A percentile compares a stretch with the other conserved stretches of the same genome.
Conservation (phyloP, 176 grass and related monocot species). For the Raddia guianensis region DNA sequence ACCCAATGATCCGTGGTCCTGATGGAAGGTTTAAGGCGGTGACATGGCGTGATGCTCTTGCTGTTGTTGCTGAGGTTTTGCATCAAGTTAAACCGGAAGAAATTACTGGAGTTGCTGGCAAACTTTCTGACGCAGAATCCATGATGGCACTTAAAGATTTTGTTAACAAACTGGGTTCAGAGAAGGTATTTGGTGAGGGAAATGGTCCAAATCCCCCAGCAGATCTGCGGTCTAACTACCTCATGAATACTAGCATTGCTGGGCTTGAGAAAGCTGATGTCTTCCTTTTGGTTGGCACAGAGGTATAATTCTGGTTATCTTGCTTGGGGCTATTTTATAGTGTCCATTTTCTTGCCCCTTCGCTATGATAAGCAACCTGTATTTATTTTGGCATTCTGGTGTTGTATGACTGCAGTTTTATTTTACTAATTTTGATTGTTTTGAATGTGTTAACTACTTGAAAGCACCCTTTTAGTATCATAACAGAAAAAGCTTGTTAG, state of each 20-base stretch:
- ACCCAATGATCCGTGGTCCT: slow-evolving; percentile 95
- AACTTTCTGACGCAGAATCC: slow-evolving; percentile 95
- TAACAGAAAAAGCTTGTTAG: background rate
- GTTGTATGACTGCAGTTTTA: background rate
- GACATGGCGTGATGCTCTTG: slow-evolving; percentile 88
- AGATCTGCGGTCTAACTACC: slow-evolving; percentile 84
- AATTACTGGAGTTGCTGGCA: slow-evolving; percentile 93
- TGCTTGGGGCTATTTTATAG: background rate
- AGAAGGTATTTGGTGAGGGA: slow-evolving; percentile 86
- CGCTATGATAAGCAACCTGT: background rate
- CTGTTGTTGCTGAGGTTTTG: slow-evolving; percentile 84
- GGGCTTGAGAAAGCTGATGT: slow-evolving; percentile 96
- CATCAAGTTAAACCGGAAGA: slow-evolving; percentile 84
- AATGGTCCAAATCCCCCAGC: slow-evolving; percentile 82
- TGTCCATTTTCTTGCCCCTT: slow-evolving; percentile 21
- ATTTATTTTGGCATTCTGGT: background rate
- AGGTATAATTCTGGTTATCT: slow-evolving; percentile 55
- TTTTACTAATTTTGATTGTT: background rate
- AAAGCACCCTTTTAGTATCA: background rate
- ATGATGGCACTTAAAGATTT: slow-evolving; percentile 99
- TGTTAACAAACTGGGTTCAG: slow-evolving; percentile 88
- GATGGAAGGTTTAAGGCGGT: slow-evolving; percentile 92
- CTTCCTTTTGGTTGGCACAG: slow-evolving; percentile 95
- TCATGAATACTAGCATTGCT: slow-evolving; percentile 85
- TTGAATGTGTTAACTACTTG: background rate